A percentile compares a stretch with the other conserved stretches of the same genome.
Conservation (phyloP, 2,329 filamentous ascomycete species). For the Phaeoacremonium minimum region DNA sequence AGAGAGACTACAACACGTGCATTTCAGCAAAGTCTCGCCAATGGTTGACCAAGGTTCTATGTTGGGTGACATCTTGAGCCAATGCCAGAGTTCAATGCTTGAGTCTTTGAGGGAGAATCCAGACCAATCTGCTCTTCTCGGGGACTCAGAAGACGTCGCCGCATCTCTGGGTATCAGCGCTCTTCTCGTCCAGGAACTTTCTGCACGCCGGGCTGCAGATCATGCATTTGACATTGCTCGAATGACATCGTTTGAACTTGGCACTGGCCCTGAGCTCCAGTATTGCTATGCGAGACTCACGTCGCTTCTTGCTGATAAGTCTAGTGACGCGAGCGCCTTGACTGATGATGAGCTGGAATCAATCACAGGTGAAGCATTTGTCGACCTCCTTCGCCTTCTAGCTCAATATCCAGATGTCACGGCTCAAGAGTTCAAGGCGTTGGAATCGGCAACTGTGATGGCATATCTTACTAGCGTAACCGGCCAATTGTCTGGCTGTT, state of each 20-base stretch:
- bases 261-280: slow-evolving; percentile 71
- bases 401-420: slow-evolving; percentile 63
- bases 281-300: slow-evolving; percentile 62
- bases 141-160: not conserved
- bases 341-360: slow-evolving; percentile 9
- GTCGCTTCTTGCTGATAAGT: slow-evolving; percentile 11
- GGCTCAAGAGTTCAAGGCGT: slow-evolving; percentile 57
- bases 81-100: slow-evolving; percentile 31
- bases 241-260: slow-evolving; percentile 71
- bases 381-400: slow-evolving; percentile 57
- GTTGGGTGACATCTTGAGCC: slow-evolving; percentile 15
- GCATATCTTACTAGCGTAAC: slow-evolving; percentile 30
- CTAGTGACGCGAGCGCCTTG: slow-evolving; percentile 5
- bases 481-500: slow-evolving; percentile 1
- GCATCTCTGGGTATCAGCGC: slow-evolving; percentile 55
- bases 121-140: not conserved
- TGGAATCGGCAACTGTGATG: slow-evolving; percentile 66
- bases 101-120: slow-evolving; percentile 8
- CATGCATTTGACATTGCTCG: slow-evolving; percentile 65
- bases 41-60: slow-evolving; percentile 2
- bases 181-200: slow-evolving; percentile 73
- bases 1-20: slow-evolving; percentile 27
- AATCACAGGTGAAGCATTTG: slow-evolving; percentile 35
- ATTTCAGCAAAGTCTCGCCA: slow-evolving; percentile 35
- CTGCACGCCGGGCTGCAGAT: slow-evolving; percentile 46